Base-by-base conservation (phyloP, 116 monocot species). In the Zostera marina region DNA sequence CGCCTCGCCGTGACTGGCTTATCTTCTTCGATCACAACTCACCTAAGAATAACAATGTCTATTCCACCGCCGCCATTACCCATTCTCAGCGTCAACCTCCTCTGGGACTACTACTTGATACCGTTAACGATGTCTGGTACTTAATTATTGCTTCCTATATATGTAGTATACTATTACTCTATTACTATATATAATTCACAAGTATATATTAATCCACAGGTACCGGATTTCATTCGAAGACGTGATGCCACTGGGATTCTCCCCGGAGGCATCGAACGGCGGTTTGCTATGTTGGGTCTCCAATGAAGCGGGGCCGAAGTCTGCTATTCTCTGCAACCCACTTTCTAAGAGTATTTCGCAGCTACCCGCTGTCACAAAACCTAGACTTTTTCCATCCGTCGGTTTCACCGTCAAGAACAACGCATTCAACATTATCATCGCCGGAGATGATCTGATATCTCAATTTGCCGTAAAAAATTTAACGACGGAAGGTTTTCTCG, bases 381-480 rank as follows among this genome's bases (percentile, higher is more conserved):
- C 76, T 0, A 64, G 93, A 10, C 75, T 93, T 3, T 77, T 67
- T 65, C 93, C 93, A 9, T 79, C 93, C 15, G 66, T 77, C 22
- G 93, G 88, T 11, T 64, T 93, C 56, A 53, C 81, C 22, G 75
- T 67, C 2, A 63, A 58, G 1, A 49, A 67, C 13, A 65, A 84
- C 3, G 81, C 81, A 42, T 54, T 93, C 65, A 71, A 58, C 66
- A 70, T 73, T 3, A 63, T 88, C 38, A 59, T 93, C 16, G 93
- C 93, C 22, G 93, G 88, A 2, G 93, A 93, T 41, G 84, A 93
- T 53, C 76, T 93, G 24, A 79, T 93, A 53, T 93, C 93, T 41
- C 88, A 79, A 21, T 93, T 81, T 66, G 84, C 93, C 9, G 93
- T 93, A 51, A 93, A 93, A 73, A 93, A 93, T 69, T 73, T 93